phyloP scores from a whole-genome alignment of 495 filamentous ascomycete species.

The Lentithecium fluviatile region DNA sequence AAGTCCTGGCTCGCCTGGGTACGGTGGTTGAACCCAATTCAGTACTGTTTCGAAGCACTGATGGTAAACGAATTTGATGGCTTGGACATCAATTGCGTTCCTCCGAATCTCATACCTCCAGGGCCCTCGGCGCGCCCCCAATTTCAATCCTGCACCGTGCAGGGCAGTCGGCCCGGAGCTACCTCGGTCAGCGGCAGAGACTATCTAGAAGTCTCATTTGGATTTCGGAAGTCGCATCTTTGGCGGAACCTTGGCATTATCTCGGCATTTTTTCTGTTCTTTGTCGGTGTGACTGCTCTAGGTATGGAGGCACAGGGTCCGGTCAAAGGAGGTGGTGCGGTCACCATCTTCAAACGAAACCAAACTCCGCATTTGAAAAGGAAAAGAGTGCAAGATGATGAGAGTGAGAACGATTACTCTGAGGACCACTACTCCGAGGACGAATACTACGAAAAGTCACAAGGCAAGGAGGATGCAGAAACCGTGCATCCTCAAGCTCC shows the following conservation, averaged over 20 bases:
- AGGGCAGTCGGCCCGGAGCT: constrained; percentile 19
- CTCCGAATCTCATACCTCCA: constrained; percentile 10
- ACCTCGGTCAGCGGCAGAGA: constrained; percentile 30
- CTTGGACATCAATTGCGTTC: constrained; percentile 22
- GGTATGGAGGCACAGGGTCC: not conserved
- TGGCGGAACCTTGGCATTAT: constrained; percentile 40
- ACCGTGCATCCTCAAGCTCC: constrained; percentile 15
- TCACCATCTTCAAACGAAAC: not conserved
- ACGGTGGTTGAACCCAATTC: constrained; percentile 47
- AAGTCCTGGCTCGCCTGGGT: constrained; percentile 52
- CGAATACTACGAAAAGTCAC: constrained; percentile 30
- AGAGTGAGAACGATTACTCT: constrained; percentile 18
- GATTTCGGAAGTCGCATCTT: constrained; percentile 21
- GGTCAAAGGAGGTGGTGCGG: not conserved
- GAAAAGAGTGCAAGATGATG: constrained; percentile 1
- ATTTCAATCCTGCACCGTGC: constrained; percentile 24
- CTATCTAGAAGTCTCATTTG: constrained; percentile 18
- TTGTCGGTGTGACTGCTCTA: constrained; percentile 17
- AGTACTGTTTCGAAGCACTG: constrained; percentile 47
- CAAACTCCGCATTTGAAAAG: constrained; percentile 21
- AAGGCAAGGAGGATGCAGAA: not conserved
- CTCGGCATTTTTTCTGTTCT: constrained; percentile 29
- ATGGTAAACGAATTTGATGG: constrained; percentile 49
- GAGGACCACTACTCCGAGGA: constrained; percentile 32
- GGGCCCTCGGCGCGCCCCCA: constrained; percentile 12